Conservation (phyloP, 2,329 filamentous ascomycete species). For the Elsinoe ampelina region DNA sequence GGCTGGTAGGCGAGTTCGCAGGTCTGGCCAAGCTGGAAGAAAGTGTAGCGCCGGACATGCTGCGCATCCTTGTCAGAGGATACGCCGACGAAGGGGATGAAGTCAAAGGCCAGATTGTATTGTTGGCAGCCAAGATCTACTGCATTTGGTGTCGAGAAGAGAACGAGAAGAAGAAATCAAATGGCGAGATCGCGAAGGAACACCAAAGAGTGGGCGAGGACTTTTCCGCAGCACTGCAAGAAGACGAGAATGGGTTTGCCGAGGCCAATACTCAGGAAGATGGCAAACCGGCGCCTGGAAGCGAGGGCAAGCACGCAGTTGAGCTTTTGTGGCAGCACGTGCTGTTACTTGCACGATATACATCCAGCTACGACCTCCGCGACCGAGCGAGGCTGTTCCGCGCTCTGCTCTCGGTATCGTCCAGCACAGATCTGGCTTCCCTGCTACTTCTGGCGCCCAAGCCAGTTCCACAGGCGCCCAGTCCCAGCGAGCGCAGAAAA, state of each 20-base stretch:
- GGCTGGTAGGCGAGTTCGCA: slow-evolving; percentile 92
- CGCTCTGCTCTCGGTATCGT: slow-evolving; percentile 66
- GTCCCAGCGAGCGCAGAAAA: slow-evolving; percentile 74
- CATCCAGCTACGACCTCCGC: slow-evolving; percentile 87
- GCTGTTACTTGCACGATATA: slow-evolving; percentile 77
- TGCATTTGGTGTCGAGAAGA: slow-evolving; percentile 71
- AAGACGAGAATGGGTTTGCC: slow-evolving; percentile 17
- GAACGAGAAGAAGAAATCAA: slow-evolving; percentile 29
- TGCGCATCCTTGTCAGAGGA: slow-evolving; percentile 76
- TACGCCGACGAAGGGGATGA: slow-evolving; percentile 77
- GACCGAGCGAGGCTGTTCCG: slow-evolving; percentile 86
- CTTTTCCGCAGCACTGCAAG: slow-evolving; percentile 18
- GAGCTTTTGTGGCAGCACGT: slow-evolving; percentile 75
- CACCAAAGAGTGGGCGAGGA: slow-evolving; percentile 19
- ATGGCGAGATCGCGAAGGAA: slow-evolving; percentile 18
- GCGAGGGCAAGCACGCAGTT: slow-evolving; percentile 52
- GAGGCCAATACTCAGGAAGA: slow-evolving; percentile 17
- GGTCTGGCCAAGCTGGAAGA: slow-evolving; percentile 62
- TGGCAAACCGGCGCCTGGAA: slow-evolving; percentile 16
- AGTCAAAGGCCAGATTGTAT: slow-evolving; percentile 82
- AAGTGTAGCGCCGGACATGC: slow-evolving; percentile 86
- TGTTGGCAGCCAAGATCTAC: slow-evolving; percentile 94
- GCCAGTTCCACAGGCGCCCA: slow-evolving; percentile 81
- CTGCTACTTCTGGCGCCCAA: slow-evolving; percentile 89
- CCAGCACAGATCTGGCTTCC: slow-evolving; percentile 71